These are phyloP conservation scores for Solanum pinnatisectum DNA, from an alignment of 257 asterid species.

Conservation along the genomic window DNA sequence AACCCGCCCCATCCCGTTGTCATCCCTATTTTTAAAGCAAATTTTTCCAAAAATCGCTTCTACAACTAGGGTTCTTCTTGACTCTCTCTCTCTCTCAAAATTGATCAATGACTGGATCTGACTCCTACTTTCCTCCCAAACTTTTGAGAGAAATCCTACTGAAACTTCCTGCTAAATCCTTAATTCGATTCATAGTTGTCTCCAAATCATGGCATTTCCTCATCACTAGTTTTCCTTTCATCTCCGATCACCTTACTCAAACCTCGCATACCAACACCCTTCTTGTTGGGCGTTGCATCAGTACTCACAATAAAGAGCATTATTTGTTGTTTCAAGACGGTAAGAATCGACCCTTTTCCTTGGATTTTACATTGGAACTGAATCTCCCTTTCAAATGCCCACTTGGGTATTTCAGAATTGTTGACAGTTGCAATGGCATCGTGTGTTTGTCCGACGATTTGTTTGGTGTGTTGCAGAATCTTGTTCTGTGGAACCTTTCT, in stretches of 20 bases:
- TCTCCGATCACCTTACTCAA: neutral
- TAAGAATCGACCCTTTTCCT: neutral
- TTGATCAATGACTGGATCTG: constrained; percentile 20
- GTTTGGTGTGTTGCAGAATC: neutral
- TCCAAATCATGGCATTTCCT: constrained; percentile 20
- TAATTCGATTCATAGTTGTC: neutral
- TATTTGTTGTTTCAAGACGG: constrained; percentile 11
- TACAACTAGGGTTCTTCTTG: neutral
- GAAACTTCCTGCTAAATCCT: constrained; percentile 15
- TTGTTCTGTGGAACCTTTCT: constrained; percentile 46
- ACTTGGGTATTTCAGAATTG: constrained; percentile 37
- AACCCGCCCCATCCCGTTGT: neutral
- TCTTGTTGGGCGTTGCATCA: constrained; percentile 13
- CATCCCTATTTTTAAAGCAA: neutral
- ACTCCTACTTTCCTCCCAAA: constrained; percentile 28
- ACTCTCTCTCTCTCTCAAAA: neutral
- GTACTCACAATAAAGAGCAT: constrained; percentile 16
- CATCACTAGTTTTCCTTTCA: constrained; percentile 31
- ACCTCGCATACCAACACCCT: neutral
- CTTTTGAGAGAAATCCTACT: constrained; percentile 30
- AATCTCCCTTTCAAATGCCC: constrained; percentile 23
- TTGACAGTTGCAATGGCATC: constrained; percentile 37
- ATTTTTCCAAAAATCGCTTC: no score
- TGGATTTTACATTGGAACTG: constrained; percentile 12
- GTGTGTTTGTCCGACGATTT: constrained; percentile 16